Percentiles rank a stretch among this genome's conserved stretches.
Evolutionary conservation across 345 rosid genomes (phyloP).

Genomic region (Rubroshorea leprosula): DNA sequence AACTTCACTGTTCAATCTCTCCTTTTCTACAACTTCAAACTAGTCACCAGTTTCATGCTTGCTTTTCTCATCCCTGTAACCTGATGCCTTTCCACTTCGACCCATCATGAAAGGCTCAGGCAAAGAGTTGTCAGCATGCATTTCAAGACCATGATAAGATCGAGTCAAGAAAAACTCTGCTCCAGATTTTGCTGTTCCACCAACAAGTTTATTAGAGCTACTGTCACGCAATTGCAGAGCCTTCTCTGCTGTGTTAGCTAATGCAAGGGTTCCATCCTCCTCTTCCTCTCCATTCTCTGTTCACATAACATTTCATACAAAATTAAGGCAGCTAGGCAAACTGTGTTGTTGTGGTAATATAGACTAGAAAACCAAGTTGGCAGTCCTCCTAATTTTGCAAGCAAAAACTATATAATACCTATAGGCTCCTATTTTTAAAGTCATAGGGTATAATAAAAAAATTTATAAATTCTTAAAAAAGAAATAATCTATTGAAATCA

Average conservation of each 20-base stretch:
- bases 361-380: not conserved
- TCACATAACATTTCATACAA: slow-evolving; percentile 17
- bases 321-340: not conserved
- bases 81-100: slow-evolving; percentile 72
- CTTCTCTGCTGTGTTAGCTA: slow-evolving; percentile 56
- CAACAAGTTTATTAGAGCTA: slow-evolving; percentile 32
- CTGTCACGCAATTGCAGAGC: slow-evolving; percentile 55
- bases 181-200: slow-evolving; percentile 67
- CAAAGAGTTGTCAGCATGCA: slow-evolving; percentile 31
- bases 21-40: not conserved
- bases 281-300: slow-evolving; percentile 28
- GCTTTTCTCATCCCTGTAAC: slow-evolving; percentile 46
- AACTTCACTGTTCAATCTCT: too few relatives aligned
- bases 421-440: too few relatives aligned
- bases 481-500: too few relatives aligned
- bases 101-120: slow-evolving; percentile 61
- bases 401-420: too few relatives aligned
- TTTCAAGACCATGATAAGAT: slow-evolving; percentile 74
- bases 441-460: too few relatives aligned
- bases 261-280: slow-evolving; percentile 45
- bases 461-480: too few relatives aligned
- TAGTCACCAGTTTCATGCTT: slow-evolving; percentile 10
- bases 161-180: slow-evolving; percentile 60
- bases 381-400: too few relatives aligned
- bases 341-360: not conserved